A percentile compares a stretch with the other conserved stretches of the same genome.
phyloP scores from a whole-genome alignment of 73 alveolate species.

The Paramecium primaurelia region DNA sequence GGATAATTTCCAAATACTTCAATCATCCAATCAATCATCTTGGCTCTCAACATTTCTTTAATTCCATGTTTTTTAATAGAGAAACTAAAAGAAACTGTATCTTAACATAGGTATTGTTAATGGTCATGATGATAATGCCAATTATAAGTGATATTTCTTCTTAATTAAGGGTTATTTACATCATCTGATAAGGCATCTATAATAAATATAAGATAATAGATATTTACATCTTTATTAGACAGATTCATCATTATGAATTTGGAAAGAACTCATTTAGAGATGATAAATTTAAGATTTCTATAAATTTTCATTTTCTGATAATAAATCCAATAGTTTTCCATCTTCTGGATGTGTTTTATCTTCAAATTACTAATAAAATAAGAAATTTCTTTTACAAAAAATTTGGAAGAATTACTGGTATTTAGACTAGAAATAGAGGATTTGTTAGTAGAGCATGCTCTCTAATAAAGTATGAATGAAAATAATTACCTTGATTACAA shows the following conservation, averaged over 20 bases:
- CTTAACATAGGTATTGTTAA: not conserved
- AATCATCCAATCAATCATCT: slow-evolving; percentile 95
- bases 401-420: not conserved
- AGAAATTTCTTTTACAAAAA: not conserved
- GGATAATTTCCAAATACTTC: slow-evolving; percentile 84
- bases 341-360: not conserved
- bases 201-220: not conserved
- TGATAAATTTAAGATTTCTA: not conserved
- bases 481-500: not conserved
- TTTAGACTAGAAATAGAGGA: not conserved
- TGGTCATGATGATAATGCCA: slow-evolving; percentile 17
- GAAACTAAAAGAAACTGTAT: slow-evolving; percentile 7
- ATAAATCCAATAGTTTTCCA: not conserved
- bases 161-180: not conserved
- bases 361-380: not conserved
- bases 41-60: slow-evolving; percentile 72
- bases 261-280: not conserved
- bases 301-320: not conserved
- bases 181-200: slow-evolving; percentile 33
- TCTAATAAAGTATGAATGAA: not conserved
- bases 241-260: not conserved
- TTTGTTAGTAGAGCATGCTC: not conserved
- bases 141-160: slow-evolving; percentile 9
- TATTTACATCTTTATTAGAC: not conserved
- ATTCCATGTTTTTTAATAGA: slow-evolving; percentile 66